phyloP scores from a whole-genome alignment of 257 asterid species.

The Handroanthus guayacan region DNA sequence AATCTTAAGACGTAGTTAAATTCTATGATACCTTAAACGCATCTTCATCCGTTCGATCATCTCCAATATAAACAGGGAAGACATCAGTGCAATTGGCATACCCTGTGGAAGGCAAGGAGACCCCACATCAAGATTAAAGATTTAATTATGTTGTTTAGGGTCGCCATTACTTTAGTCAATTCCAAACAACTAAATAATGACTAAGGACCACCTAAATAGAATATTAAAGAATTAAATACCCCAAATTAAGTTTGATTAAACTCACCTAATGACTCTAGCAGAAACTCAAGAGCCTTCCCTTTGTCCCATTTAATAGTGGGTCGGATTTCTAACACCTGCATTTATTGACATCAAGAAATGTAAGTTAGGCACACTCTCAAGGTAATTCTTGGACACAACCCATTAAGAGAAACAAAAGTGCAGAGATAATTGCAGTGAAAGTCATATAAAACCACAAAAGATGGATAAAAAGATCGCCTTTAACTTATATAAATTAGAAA shows the following conservation, averaged over 20 bases:
- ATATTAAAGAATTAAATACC: background rate
- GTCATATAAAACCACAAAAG: too few relatives aligned
- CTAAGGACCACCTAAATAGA: constrained; percentile 24
- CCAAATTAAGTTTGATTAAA: constrained; percentile 11
- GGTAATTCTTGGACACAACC: constrained; percentile 25
- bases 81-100: constrained; percentile 77
- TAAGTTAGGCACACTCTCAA: background rate
- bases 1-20: too few relatives aligned
- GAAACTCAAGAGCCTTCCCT: constrained; percentile 96
- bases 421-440: too few relatives aligned
- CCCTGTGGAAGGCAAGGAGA: constrained; percentile 45
- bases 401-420: constrained; percentile 8
- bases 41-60: constrained; percentile 90
- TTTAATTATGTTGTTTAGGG: background rate
- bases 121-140: background rate
- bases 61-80: constrained; percentile 89
- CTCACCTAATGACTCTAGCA: constrained; percentile 90
- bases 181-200: background rate
- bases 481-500: too few relatives aligned
- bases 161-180: background rate
- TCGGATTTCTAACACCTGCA: constrained; percentile 92
- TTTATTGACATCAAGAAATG: constrained; percentile 22
- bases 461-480: too few relatives aligned
- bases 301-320: constrained; percentile 98
- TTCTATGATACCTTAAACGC: constrained; percentile 73